Base-by-base conservation (phyloP, 179 eudicot species). In the Actinidia arguta region DNA sequence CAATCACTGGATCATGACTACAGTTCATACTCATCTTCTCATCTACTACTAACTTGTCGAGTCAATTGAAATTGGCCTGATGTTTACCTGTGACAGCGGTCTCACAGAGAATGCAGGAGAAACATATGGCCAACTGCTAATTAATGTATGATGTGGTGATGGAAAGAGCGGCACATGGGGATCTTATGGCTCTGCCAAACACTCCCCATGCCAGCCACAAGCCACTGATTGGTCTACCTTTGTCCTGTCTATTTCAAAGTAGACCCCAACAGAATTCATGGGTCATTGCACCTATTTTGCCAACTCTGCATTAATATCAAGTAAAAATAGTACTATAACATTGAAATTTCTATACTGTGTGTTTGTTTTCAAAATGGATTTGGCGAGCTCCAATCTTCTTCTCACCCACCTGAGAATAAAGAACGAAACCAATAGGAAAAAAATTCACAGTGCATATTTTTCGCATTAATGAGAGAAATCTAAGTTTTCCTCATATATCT, bases 121-220 rank as follows among this genome's bases (percentile, higher is more conserved):
- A 5, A 0, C 16, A 18, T 6, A 10, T 11, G 50, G n/a, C 50
- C 16, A 67, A 42, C 6, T 31, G 17, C 36, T 36, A 16, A 67
- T 14, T 67, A 16, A 7, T 67, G 27, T 25, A 63, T 14, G 18
- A n/a, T 62, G 12, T 12, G 25, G 17, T 64, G 70, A 64, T n/a
- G 70, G 16, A 63, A 66, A 66, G 71, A 31, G 13, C 18, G 73
- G 50, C 73, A 68, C 73, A 68, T 68, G 73, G 73, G 50, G 50
- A 39, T 36, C 73, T 20, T 18, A 0, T 17, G 24, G 73, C 42
- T 68, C 73, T n/a, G 18, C 17, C 12, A 36, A 8, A 36, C 47
- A 36, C 9, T 16, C 47, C 20, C 69, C n/a, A 25, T 27, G 69
- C 18, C 69, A 0, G 1, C 69, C 42, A 64, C 12, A 17, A 27